These are phyloP conservation scores for Gracilaria caudata DNA, from an alignment of 23 red algal species.

Conservation along the genomic window DNA sequence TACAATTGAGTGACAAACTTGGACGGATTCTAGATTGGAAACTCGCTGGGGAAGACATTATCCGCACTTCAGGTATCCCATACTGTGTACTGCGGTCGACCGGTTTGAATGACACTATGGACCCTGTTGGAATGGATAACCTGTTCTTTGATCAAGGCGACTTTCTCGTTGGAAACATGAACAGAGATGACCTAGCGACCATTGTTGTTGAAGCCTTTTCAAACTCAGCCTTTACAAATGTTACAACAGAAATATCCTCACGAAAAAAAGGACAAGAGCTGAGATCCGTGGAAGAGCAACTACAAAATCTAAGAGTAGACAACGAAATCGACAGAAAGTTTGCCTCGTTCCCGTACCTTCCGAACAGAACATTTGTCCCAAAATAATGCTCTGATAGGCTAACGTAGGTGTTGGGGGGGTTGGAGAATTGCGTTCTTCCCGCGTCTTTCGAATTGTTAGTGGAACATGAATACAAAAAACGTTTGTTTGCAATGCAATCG, in stretches of 20 bases:
- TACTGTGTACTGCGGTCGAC: constrained; percentile 86
- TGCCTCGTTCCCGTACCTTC: constrained; percentile 38
- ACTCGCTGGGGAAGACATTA: constrained; percentile 83
- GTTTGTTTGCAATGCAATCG: not conserved
- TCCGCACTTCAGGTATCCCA: constrained; percentile 71
- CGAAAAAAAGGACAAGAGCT: constrained; percentile 13
- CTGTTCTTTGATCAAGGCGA: constrained; percentile 89
- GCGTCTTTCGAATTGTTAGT: not conserved
- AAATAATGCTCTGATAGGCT: not conserved
- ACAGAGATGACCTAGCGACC: constrained; percentile 80
- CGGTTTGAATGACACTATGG: constrained; percentile 78
- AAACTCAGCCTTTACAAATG: not conserved
- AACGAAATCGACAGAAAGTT: constrained; percentile 11
- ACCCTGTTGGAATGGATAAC: constrained; percentile 42
- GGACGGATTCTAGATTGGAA: constrained; percentile 95
- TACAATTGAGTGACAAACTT: constrained; percentile 81
- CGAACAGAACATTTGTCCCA: not conserved
- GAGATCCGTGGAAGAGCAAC: constrained; percentile 15
- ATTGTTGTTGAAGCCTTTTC: constrained; percentile 65
- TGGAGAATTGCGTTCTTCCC: not conserved
- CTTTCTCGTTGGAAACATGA: constrained; percentile 67
- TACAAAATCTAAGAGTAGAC: constrained; percentile 15
- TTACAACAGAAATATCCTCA: constrained; percentile 41
- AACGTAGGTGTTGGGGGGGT: not conserved
- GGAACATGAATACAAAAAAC: not conserved